phyloP scores from a whole-genome alignment of 192 early-diverging fungal species.

The Allomyces javanicus region DNA sequence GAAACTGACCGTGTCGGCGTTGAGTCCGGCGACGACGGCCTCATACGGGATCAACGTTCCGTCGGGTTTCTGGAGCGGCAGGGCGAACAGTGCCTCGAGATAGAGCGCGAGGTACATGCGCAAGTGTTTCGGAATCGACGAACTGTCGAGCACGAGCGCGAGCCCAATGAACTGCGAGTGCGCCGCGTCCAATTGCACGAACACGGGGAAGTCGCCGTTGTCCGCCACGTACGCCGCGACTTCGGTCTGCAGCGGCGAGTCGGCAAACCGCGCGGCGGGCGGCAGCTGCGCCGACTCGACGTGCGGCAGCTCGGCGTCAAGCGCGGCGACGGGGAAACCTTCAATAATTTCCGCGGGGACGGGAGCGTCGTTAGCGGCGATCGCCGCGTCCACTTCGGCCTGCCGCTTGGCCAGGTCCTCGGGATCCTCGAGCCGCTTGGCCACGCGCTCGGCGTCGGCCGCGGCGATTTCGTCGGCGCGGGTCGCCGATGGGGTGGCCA shows the following conservation, averaged over 20 bases:
- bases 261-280: constrained; percentile 26
- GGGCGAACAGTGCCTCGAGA: constrained; percentile 27
- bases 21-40: constrained; percentile 26
- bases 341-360: constrained; percentile 29
- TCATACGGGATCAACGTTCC: constrained; percentile 21
- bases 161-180: constrained; percentile 30
- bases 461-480: constrained; percentile 24
- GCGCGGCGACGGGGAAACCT: neutral
- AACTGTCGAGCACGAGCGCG: constrained; percentile 21
- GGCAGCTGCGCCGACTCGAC: constrained; percentile 19
- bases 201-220: neutral
- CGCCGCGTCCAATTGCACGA: constrained; percentile 15
- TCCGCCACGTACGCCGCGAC: constrained; percentile 16
- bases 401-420: constrained; percentile 26
- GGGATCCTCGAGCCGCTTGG: constrained; percentile 21
- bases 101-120: constrained; percentile 31
- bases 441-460: constrained; percentile 27
- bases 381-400: constrained; percentile 21
- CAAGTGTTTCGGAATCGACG: constrained; percentile 19
- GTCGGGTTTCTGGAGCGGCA: constrained; percentile 20
- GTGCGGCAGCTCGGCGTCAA: neutral
- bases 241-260: constrained; percentile 19
- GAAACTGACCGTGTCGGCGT: constrained; percentile 30
- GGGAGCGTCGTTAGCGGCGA: constrained; percentile 24
- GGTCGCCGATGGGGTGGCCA: constrained; percentile 31